phyloP scores from a whole-genome alignment of 1,284 basidiomycete species.

The Schizophyllum amplum region DNA sequence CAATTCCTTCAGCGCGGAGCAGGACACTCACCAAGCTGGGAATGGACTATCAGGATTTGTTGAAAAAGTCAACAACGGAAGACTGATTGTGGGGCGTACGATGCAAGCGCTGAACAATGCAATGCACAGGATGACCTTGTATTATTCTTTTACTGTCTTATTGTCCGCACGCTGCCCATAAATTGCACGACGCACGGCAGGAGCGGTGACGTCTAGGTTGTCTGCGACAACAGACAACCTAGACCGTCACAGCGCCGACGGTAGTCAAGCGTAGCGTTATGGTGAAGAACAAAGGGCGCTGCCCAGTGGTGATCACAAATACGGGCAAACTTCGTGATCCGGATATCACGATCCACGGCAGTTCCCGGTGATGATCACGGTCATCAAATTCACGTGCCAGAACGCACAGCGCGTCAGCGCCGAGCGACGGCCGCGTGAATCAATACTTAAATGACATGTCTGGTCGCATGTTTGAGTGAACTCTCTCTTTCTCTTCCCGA shows the following conservation, averaged over 20 bases:
- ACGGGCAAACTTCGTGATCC: background rate
- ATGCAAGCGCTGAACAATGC: too few relatives aligned
- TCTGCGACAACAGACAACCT: slow-evolving; percentile 7
- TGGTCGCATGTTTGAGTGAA: too few relatives aligned
- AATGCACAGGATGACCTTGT: too few relatives aligned
- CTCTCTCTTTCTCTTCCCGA: background rate
- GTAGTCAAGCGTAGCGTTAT: background rate
- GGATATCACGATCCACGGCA: too few relatives aligned
- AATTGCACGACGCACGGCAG: too few relatives aligned
- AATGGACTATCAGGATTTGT: slow-evolving; percentile 68
- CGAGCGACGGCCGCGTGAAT: too few relatives aligned
- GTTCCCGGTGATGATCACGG: too few relatives aligned
- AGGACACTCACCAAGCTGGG: slow-evolving; percentile 67
- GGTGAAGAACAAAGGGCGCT: background rate
- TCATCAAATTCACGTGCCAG: too few relatives aligned
- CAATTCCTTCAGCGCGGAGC: slow-evolving; percentile 44
- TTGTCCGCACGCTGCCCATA: too few relatives aligned
- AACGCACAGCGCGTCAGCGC: too few relatives aligned
- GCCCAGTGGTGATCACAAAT: background rate
- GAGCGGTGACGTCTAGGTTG: slow-evolving; percentile 9
- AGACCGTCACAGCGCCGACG: slow-evolving; percentile 8
- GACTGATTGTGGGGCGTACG: slow-evolving; percentile 18
- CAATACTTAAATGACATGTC: too few relatives aligned
- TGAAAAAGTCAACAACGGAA: slow-evolving; percentile 54
- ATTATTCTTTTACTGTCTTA: background rate